Evolutionary conservation across 768 basidiomycete species (phyloP).

Genomic region (Chlorophyllum brunneum): DNA sequence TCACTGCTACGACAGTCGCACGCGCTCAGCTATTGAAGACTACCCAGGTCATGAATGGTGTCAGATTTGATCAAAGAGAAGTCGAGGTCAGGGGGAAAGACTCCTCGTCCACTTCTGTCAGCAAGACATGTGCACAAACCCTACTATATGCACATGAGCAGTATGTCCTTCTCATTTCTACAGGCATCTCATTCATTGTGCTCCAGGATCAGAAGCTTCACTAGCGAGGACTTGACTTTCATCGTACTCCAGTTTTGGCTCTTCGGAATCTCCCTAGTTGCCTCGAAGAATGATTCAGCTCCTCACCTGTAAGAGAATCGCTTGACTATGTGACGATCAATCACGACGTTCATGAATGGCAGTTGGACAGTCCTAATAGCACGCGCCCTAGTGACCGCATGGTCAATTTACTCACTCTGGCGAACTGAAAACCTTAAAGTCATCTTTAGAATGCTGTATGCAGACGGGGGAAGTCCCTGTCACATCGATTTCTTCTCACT

Average conservation of each 20-base stretch:
- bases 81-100: too few species aligned
- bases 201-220: conserved; percentile 36
- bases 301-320: conserved; percentile 44
- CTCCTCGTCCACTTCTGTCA: too few species aligned
- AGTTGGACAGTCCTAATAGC: conserved; percentile 48
- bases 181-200: background rate
- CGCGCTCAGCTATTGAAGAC: too few species aligned
- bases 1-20: too few species aligned
- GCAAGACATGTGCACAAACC: conserved; percentile 37
- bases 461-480: conserved; percentile 40
- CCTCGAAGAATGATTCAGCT: conserved; percentile 46
- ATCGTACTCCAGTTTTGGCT: conserved; percentile 53
- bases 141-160: conserved; percentile 42
- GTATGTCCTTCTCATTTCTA: conserved; percentile 25
- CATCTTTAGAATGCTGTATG: conserved; percentile 35
- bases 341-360: background rate
- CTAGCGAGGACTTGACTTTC: conserved; percentile 44
- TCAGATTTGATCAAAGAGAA: too few species aligned
- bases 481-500: conserved; percentile 40
- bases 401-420: conserved; percentile 51
- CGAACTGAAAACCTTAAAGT: conserved; percentile 31
- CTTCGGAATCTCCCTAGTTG: conserved; percentile 44
- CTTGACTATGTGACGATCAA: background rate
- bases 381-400: conserved; percentile 41
- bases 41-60: too few species aligned